A percentile compares a stretch with the other conserved stretches of the same genome.
Conservation (phyloP, 2,329 filamentous ascomycete species). For the Xenosphaeropsis pyriputrescens region DNA sequence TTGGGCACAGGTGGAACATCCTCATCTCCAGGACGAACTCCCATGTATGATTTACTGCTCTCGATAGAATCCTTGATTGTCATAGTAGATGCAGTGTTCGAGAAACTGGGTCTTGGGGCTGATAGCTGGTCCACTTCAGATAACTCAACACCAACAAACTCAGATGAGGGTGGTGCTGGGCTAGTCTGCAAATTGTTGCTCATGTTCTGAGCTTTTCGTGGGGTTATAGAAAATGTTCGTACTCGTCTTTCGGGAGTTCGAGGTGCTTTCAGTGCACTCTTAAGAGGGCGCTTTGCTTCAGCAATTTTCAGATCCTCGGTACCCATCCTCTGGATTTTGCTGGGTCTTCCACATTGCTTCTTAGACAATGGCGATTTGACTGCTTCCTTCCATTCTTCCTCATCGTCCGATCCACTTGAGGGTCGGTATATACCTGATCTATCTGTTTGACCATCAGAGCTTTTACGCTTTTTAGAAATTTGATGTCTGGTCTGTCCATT, state of each 20-base stretch:
- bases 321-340: not conserved
- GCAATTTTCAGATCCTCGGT: not conserved
- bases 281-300: no score
- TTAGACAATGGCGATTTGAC: not conserved
- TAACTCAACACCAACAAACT: no score
- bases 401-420: not conserved
- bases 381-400: not conserved
- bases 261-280: no score
- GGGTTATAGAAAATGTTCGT: no score
- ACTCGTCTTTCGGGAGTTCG: no score
- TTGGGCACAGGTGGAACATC: conserved; percentile 9
- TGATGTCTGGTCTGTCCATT: no score
- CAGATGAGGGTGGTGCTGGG: no score
- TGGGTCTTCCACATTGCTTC: not conserved
- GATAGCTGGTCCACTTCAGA: not conserved
- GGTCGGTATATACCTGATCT: not conserved
- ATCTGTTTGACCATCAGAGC: not conserved
- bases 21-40: conserved; percentile 1
- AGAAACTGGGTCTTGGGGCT: not conserved
- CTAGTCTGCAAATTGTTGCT: not conserved
- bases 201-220: not conserved
- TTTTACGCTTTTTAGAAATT: not conserved
- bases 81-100: not conserved
- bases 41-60: conserved; percentile 2
- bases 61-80: not conserved